Evolutionary conservation across 106 monocot genomes (phyloP), one percentile per base, ranked within the genome.

Genomic region (Iris macrosiphon): DNA sequence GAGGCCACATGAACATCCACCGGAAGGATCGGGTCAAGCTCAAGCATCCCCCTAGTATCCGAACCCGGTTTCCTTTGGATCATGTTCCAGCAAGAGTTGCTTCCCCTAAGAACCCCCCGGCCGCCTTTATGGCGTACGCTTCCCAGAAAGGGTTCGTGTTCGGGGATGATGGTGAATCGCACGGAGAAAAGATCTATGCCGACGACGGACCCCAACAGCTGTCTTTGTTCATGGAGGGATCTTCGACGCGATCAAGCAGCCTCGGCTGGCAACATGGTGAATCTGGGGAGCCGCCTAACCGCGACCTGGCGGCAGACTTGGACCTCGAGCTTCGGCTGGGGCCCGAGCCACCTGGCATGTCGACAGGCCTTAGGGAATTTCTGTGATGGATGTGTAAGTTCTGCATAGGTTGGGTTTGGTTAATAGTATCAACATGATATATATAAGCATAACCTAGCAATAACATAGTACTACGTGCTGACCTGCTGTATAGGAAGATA

Each of bases 1-100:
- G 72, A 15, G 72, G 72, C 2, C 72, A 72, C 51, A 72, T 72
- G 72, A 72, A 72, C 57, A 65, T 72, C 16, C 72, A 72, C 26
- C 46, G 65, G 4, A 64, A 46, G 18, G 65, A 65, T 3, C 16
- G 65, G 24, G 64, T 24, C 32, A 71, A 39, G 25, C 31, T 52
- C 43, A 51, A 24, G 14, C 37, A 52, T 13, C 40, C 52, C 21
- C 17, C n/a, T n/a, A n/a, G n/a, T n/a, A n/a, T n/a, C n/a, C n/a
- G 9, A 23, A 59, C 2, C 27, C 4, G 6, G 15, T 10, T 3
- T 18, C 59, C 16, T 1, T n/a, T 39, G 3, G n/a, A 11, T n/a
- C 35, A 10, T 4, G 35, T 23, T 13, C 18, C 30, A 3, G 38
- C 40, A 16, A n/a, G n/a, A n/a, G n/a, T n/a, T n/a, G n/a, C n/a